Percentiles rank a stretch among this genome's conserved stretches.
Conservation (phyloP, 495 filamentous ascomycete genomes). For the Elasticomyces elasticus region DNA sequence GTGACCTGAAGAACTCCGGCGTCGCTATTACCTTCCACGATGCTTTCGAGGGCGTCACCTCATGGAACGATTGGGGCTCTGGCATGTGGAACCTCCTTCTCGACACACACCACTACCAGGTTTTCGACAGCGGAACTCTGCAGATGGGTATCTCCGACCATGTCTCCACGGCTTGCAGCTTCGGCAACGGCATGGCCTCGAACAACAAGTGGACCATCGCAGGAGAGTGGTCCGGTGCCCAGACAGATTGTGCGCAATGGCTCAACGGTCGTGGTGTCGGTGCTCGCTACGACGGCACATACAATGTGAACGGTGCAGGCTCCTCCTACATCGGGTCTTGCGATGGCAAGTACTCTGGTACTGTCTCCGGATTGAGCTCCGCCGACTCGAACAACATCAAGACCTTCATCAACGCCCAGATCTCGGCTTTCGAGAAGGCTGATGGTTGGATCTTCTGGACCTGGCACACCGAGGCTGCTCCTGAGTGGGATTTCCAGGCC, state of each 20-base stretch:
- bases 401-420: constrained; percentile 59
- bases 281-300: constrained; percentile 48
- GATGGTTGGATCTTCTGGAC: constrained; percentile 74
- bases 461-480: constrained; percentile 77
- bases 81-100: constrained; percentile 33
- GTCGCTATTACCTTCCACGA: constrained; percentile 34
- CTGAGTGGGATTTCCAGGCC: constrained; percentile 72
- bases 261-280: constrained; percentile 35
- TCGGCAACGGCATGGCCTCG: constrained; percentile 31
- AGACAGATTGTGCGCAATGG: constrained; percentile 44
- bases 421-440: constrained; percentile 61
- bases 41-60: constrained; percentile 31
- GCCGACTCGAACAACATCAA: constrained; percentile 49
- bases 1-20: constrained; percentile 27
- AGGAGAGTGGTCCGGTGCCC: constrained; percentile 58
- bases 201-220: constrained; percentile 49
- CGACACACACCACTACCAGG: constrained; percentile 37
- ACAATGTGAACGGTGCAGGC: constrained; percentile 27
- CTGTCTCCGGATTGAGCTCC: constrained; percentile 40
- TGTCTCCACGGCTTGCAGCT: constrained; percentile 29
- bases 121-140: constrained; percentile 29
- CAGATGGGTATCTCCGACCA: constrained; percentile 26
- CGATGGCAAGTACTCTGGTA: constrained; percentile 46
- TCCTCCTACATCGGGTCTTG: constrained; percentile 47
- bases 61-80: constrained; percentile 31